These are phyloP conservation scores for Saccharomyces pastorianus DNA, from an alignment of 1,139 yeast species.

Conservation along the genomic window DNA sequence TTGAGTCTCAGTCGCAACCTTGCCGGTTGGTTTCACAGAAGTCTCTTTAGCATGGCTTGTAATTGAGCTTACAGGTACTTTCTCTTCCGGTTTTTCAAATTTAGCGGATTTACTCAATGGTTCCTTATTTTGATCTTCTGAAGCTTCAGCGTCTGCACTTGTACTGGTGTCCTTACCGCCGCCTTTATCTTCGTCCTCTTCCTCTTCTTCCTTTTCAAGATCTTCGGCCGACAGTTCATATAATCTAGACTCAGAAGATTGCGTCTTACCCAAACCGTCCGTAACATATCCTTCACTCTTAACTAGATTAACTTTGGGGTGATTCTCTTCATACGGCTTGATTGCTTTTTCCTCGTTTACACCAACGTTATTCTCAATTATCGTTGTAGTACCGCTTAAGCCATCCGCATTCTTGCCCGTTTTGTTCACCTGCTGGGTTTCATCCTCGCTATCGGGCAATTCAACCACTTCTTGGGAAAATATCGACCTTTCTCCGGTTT, in stretches of 20 bases:
- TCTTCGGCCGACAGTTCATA: neutral
- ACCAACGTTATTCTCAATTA: neutral
- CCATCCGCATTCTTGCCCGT: neutral
- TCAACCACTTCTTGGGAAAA: conserved; percentile 29
- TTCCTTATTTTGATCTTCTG: neutral
- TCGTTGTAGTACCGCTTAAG: neutral
- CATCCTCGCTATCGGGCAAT: conserved; percentile 20
- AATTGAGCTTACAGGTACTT: neutral
- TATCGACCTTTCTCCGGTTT: conserved; percentile 34
- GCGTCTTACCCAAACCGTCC: neutral
- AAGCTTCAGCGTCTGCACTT: neutral
- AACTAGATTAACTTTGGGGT: neutral
- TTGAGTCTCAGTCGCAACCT: neutral
- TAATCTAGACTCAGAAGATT: neutral
- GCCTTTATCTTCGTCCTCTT: conserved; percentile 1
- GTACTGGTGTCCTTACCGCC: neutral
- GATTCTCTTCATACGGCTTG: neutral
- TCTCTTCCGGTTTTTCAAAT: neutral
- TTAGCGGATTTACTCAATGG: neutral
- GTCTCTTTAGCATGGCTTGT: neutral
- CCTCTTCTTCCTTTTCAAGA: neutral
- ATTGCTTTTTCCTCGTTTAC: neutral
- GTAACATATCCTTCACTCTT: neutral
- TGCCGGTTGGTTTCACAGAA: neutral
- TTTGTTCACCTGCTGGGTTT: neutral